Base-by-base conservation (phyloP, 139 green algal genomes). In the Auxenochlorella protothecoides region DNA sequence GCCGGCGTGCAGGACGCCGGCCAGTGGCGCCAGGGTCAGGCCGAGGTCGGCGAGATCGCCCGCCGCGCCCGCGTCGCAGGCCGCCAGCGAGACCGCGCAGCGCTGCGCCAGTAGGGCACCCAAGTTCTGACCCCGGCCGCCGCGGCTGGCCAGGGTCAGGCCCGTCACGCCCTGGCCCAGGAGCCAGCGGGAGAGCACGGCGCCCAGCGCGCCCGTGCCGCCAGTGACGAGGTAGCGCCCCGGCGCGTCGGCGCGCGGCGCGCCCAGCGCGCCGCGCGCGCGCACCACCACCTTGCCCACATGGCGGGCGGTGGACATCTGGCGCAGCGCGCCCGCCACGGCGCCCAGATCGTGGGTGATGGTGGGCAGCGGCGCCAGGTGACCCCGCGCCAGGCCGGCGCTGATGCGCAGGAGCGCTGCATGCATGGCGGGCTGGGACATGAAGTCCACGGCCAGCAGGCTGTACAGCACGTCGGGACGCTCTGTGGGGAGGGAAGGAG, bases 361-460 rank as follows among this genome's bases (percentile, higher is more conserved):
- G 11, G 73, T 53, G 13, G 74, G 84, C 63, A 95, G 80, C 0
- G 87, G 87, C 4, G 11, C 44, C 3, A 92, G 12, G 6, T n/a
- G 12, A 53, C 84, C 84, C 5, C 81, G 82, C 11, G 89, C 74
- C 16, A 77, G 59, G 55, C 80, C 70, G 3, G 68, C 57, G 11
- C 72, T 65, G 2, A 85, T 63, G 6, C 76, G 66, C 16, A 8
- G 16, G 54, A 92, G 69, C 52, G 80, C 59, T 5, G 63, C 5
- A 6, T 80, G 59, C 72, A 96, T 73, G 15, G 81, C 78, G 4
- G 66, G 3, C n/a, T 79, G 74, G 0, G 91, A 88, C 76, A 97
- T 81, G 79, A 97, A 94, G 82, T 97, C 91, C 5, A 97, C 81
- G 1, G 91, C 91, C 16, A 97, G 69, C 65, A 95, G 74, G 9